These are phyloP conservation scores for Aspergillus asperescens DNA, from an alignment of 495 filamentous ascomycete species.

Conservation along the genomic window DNA sequence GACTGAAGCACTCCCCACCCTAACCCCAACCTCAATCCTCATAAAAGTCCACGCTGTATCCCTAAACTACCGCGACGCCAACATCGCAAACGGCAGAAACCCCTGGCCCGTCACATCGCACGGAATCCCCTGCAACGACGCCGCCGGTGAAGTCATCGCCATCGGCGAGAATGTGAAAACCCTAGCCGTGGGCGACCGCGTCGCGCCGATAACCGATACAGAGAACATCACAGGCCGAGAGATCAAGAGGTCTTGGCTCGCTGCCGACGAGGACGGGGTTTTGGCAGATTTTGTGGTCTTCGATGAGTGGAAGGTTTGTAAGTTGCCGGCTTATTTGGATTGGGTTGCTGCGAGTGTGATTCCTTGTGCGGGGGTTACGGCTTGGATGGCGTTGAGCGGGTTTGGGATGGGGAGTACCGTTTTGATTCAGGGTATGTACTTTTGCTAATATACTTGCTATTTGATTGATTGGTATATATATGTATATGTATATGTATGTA, in stretches of 20 bases:
- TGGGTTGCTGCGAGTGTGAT: conserved; percentile 29
- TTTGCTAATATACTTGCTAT: background rate
- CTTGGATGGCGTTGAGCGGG: conserved; percentile 34
- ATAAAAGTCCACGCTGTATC: conserved; percentile 38
- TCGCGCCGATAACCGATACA: conserved; percentile 28
- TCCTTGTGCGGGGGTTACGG: conserved; percentile 38
- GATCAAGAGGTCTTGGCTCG: conserved; percentile 26
- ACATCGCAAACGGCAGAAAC: conserved; percentile 34
- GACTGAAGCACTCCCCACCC: conserved; percentile 19
- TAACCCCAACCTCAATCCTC: conserved; percentile 19
- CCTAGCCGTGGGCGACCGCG: conserved; percentile 27
- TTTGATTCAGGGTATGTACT: conserved; percentile 25
- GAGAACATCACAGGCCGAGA: conserved; percentile 26
- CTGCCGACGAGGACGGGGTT: conserved; percentile 27
- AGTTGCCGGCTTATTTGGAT: conserved; percentile 28
- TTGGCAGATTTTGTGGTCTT: conserved; percentile 33
- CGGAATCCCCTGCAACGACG: conserved; percentile 33
- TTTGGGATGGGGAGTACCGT: conserved; percentile 32
- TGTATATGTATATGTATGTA: no score
- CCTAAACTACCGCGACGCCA: conserved; percentile 43
- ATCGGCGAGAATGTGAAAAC: conserved; percentile 28
- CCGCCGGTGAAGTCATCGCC: conserved; percentile 32
- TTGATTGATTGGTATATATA: no score
- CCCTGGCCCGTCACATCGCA: conserved; percentile 32
- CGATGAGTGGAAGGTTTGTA: conserved; percentile 24